Conservation (phyloP, 2,329 filamentous ascomycete genomes). For the Claviceps maximensis region DNA sequence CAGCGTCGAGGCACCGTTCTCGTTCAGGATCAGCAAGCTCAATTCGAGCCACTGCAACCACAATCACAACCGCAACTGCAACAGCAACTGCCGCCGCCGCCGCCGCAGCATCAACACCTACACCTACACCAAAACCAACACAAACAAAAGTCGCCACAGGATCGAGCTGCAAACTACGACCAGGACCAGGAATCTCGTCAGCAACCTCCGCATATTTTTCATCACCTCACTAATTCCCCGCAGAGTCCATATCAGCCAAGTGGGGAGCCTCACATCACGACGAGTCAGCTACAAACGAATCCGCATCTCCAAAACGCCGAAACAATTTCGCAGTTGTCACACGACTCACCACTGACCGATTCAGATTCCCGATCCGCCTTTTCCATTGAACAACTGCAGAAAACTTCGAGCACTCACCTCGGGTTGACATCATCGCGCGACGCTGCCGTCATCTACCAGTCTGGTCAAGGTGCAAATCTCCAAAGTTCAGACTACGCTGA, state of each 20-base stretch:
- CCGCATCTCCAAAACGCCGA: slow-evolving; percentile 36
- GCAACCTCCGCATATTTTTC: slow-evolving; percentile 16
- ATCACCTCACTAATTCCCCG: slow-evolving; percentile 8
- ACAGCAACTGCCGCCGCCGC: neutral
- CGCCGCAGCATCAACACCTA: slow-evolving; percentile 16
- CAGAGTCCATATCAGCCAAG: slow-evolving; percentile 21
- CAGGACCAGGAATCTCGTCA: slow-evolving; percentile 20
- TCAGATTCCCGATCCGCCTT: slow-evolving; percentile 29
- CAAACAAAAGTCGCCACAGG: slow-evolving; percentile 10
- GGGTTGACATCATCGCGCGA: slow-evolving; percentile 22
- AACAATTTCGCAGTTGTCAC: slow-evolving; percentile 48
- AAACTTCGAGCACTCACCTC: slow-evolving; percentile 30
- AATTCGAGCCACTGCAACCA: slow-evolving; percentile 5
- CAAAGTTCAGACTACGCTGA: slow-evolving; percentile 20
- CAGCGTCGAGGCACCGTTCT: slow-evolving; percentile 12
- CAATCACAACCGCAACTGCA: slow-evolving; percentile 4
- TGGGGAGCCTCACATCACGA: slow-evolving; percentile 21
- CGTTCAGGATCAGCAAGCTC: slow-evolving; percentile 23
- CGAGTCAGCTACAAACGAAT: slow-evolving; percentile 22
- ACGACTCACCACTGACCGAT: slow-evolving; percentile 44
- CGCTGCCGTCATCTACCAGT: neutral
- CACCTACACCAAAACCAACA: slow-evolving; percentile 1
- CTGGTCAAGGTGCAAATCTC: neutral
- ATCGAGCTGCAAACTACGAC: slow-evolving; percentile 18
- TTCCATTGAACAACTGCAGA: slow-evolving; percentile 30